These are phyloP conservation scores for Tetrahymena elliotti DNA, from an alignment of 73 alveolate species.

Conservation along the genomic window DNA sequence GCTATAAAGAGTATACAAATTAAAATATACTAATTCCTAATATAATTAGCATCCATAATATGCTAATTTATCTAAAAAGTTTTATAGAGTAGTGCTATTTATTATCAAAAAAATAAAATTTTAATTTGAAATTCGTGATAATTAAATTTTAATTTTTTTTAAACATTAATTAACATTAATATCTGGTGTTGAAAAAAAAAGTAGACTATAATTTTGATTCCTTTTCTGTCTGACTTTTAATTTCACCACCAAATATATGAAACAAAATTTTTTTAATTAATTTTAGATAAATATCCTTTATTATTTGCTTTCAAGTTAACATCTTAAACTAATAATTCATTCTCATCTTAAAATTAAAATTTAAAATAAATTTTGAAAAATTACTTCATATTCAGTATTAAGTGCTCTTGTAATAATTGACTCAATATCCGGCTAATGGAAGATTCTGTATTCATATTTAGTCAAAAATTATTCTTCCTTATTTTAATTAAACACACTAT, in stretches of 20 bases:
- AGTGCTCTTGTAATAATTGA: neutral
- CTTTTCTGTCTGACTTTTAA: no score
- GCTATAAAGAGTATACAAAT: neutral
- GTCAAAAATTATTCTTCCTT: neutral
- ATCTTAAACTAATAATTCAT: no score
- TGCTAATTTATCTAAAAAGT: neutral
- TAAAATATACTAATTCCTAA: neutral
- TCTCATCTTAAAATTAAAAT: no score
- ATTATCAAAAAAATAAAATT: neutral
- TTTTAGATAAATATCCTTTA: no score
- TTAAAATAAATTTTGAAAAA: neutral
- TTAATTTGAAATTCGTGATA: neutral
- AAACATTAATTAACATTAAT: neutral
- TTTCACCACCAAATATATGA: no score
- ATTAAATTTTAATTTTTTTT: no score
- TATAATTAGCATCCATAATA: constrained; percentile 4
- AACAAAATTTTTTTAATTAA: no score
- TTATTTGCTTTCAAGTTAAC: no score
- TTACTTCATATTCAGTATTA: neutral
- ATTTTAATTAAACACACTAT: neutral
- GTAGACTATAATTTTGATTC: no score
- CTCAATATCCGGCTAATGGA: neutral
- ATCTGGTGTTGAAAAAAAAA: no score
- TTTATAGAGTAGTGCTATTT: neutral
- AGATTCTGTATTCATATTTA: neutral